phyloP scores from a whole-genome alignment of 345 rosid genomes.

The Hibiscus trionum region DNA sequence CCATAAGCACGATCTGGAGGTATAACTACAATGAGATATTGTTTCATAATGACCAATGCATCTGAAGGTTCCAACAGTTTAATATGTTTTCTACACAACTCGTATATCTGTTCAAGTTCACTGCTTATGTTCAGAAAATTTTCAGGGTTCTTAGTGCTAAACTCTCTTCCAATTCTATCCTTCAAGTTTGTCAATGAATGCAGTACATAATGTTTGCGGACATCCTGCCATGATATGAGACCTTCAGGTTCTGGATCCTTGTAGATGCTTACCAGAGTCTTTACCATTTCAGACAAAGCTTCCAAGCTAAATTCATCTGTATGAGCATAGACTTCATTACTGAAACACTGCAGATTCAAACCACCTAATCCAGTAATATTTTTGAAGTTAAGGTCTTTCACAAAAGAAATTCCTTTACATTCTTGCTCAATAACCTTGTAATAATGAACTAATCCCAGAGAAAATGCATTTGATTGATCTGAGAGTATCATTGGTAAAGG shows the following conservation, averaged over 20 bases:
- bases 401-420: slow-evolving; percentile 66
- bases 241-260: slow-evolving; percentile 38
- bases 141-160: slow-evolving; percentile 45
- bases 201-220: slow-evolving; percentile 52
- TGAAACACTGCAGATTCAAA: slow-evolving; percentile 52
- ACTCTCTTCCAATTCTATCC: slow-evolving; percentile 36
- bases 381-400: slow-evolving; percentile 75
- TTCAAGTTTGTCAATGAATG: slow-evolving; percentile 45
- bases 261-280: slow-evolving; percentile 35
- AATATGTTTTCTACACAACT: slow-evolving; percentile 43
- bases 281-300: slow-evolving; percentile 81
- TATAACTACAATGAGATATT: slow-evolving; percentile 42
- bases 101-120: slow-evolving; percentile 65
- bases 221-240: slow-evolving; percentile 53
- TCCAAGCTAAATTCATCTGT: slow-evolving; percentile 54
- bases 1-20: slow-evolving; percentile 32
- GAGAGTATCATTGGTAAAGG: slow-evolving; percentile 20
- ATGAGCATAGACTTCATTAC: slow-evolving; percentile 53
- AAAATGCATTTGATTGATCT: slow-evolving; percentile 25
- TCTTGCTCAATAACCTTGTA: slow-evolving; percentile 64
- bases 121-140: slow-evolving; percentile 50
- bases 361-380: slow-evolving; percentile 19
- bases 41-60: slow-evolving; percentile 53
- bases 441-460: slow-evolving; percentile 32
- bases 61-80: slow-evolving; percentile 55